Evolutionary conservation across 352 stramenopile species (phyloP), one percentile per base, ranked within the genome.

Genomic region (Stephanocyclus meneghinianus): DNA sequence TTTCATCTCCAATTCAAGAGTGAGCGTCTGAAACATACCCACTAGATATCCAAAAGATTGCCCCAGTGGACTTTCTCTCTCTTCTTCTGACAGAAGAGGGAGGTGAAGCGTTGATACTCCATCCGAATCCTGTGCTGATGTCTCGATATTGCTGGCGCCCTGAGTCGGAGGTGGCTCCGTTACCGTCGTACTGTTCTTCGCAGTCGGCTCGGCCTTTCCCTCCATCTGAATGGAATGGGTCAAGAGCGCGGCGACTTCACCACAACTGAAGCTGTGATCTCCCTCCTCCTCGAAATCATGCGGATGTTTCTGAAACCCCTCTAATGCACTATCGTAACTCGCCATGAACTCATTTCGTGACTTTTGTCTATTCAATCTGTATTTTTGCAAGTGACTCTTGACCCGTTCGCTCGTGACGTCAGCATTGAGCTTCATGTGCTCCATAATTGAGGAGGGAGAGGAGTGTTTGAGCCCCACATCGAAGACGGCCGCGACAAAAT

Each of bases 341-440:
- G 74, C 65, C 71, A 92, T 85, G 61, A 92, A 91, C 35, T 92
- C 85, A 45, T 84, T 84, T 11, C 88, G 86, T 13, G 71, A 87
- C 64, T 91, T 92, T 11, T 78, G 53, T 16, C 84, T 73, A 70
- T 94, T 85, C 5, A 92, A 42, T 11, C 90, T 73, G 67, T 93
- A 94, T 63, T 94, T 94, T 80, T 94, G 90, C 15, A 94, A 64
- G 69, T 93, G 90, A 47, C 68, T 86, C 69, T 94, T 94, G 74
- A 94, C 89, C 9, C 88, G 67, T 75, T 94, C 90, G 35, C 73
- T 91, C 2, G 85, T 93, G n/a, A 94, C 85, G 26, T 91, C 53
- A 26, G 77, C 72, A 62, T 87, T 76, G 29, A 78, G 82, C 2
- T 70, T 66, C 88, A 93, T 93, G 32, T 87, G 74, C 57, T 91